Evolutionary conservation across 2,329 filamentous ascomycete species (phyloP).

Genomic region (Penicillium sp.): DNA sequence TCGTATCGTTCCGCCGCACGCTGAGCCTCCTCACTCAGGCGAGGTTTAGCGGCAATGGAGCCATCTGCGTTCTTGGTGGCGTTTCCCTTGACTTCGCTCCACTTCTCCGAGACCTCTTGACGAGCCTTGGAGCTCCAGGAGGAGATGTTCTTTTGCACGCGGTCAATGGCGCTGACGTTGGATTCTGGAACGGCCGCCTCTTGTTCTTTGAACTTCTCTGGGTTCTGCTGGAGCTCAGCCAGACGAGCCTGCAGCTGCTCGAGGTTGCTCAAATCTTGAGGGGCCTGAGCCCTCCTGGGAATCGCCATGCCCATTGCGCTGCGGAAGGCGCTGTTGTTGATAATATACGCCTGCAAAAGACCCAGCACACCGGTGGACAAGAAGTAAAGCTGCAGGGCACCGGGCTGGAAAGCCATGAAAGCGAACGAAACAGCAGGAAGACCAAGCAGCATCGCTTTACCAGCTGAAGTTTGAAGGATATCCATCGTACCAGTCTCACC

Average conservation of each 20-base stretch:
- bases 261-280: background rate
- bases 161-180: slow-evolving; percentile 2
- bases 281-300: background rate
- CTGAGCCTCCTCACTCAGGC: slow-evolving; percentile 28
- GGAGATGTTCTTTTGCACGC: slow-evolving; percentile 24
- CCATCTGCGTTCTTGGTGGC: slow-evolving; percentile 17
- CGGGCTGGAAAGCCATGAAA: slow-evolving; percentile 52
- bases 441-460: slow-evolving; percentile 33
- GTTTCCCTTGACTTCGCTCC: slow-evolving; percentile 19
- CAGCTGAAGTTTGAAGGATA: slow-evolving; percentile 25
- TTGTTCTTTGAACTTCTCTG: slow-evolving; percentile 3
- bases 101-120: slow-evolving; percentile 18
- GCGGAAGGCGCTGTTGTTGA: slow-evolving; percentile 35
- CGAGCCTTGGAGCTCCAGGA: slow-evolving; percentile 30
- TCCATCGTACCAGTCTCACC: slow-evolving; percentile 33
- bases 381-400: slow-evolving; percentile 60
- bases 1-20: slow-evolving; percentile 29
- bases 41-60: slow-evolving; percentile 13
- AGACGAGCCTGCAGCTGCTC: slow-evolving; percentile 17
- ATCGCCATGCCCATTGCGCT: slow-evolving; percentile 22
- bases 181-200: slow-evolving; percentile 12
- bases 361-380: slow-evolving; percentile 36
- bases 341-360: slow-evolving; percentile 41
- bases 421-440: slow-evolving; percentile 50
- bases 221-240: slow-evolving; percentile 21